Base-by-base conservation (phyloP, 2,329 filamentous ascomycete genomes). In the Septoria linicola region DNA sequence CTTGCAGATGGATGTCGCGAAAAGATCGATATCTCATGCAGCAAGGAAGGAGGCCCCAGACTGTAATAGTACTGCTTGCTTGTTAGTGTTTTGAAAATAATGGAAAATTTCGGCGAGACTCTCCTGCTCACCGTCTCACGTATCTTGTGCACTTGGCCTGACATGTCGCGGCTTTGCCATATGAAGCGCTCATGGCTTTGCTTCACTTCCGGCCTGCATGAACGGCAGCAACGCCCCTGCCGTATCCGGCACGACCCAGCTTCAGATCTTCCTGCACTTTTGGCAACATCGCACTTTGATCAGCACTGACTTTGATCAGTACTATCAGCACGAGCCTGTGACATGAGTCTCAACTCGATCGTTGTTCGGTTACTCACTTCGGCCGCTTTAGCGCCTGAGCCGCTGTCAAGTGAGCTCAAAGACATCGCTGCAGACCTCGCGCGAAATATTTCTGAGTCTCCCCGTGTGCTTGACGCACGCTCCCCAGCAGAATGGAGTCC, bases 51-150 rank as follows among this genome's bases (percentile, higher is more conserved):
- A 10, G 23, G 44, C 20, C 45, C 16, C 21, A 43, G 44, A 46
- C 36, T 37, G 44, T 48, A 44, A 49, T 49, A 30, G 34, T 44
- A 49, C 43, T 53, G 50, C 50, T 44, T 44, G 45, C 37, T 14
- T 37, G 42, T 19, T 48, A 49, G 30, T 49, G 44, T 20, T 17
- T 40, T 21, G 35, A 39, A 27, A 46, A 41, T 41, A 32, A 41
- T 34, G 3, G 14, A 20, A 41, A 34, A 40, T 27, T 41, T 41
- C 20, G n/a, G 8, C 14, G 20, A 21, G 5, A 13, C 37, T 2
- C 14, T 21, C 3, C 11, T 39, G 31, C 34, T 48, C n/a, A 34
- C 16, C 27, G 14, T 19, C 19, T 30, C 17, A 13, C 7, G 10
- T 2, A 4, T 35, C 8, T 16, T n/a, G 20, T 16, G n/a, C n/a